Conservation (phyloP, 2,329 filamentous ascomycete genomes). For the Pestalotiopsis sp. region DNA sequence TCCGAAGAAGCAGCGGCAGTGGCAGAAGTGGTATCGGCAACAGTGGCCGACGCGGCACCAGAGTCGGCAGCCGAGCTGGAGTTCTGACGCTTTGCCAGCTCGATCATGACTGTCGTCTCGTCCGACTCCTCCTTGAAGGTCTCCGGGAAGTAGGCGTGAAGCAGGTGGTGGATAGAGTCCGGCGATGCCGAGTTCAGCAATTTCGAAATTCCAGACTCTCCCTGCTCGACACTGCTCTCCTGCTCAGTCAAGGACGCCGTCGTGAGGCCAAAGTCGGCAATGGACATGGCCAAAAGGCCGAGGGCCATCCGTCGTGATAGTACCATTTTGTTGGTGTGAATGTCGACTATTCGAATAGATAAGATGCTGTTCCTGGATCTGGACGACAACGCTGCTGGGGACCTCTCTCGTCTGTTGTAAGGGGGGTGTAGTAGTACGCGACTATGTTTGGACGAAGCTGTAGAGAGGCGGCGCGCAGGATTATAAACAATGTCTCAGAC, state of each 20-base stretch:
- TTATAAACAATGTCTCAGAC: slow-evolving; percentile 6
- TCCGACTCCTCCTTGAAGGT: slow-evolving; percentile 72
- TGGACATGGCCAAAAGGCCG: slow-evolving; percentile 30
- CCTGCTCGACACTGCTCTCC: slow-evolving; percentile 21
- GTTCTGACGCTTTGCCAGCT: slow-evolving; percentile 64
- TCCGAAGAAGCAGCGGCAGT: slow-evolving; percentile 6
- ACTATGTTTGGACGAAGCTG: background rate
- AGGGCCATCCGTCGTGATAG: slow-evolving; percentile 39
- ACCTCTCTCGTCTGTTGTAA: slow-evolving; percentile 6
- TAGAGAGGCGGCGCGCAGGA: background rate
- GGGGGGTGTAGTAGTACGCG: background rate
- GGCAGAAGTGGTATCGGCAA: slow-evolving; percentile 4
- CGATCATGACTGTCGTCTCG: slow-evolving; percentile 67
- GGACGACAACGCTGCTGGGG: background rate
- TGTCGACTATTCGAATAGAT: background rate
- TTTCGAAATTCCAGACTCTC: slow-evolving; percentile 49
- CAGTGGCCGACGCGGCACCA: slow-evolving; percentile 17
- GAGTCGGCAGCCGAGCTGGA: slow-evolving; percentile 31
- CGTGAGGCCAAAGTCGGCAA: slow-evolving; percentile 38
- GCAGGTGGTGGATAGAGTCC: slow-evolving; percentile 65
- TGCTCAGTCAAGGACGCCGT: slow-evolving; percentile 28
- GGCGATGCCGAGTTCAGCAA: slow-evolving; percentile 59
- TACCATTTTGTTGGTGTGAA: slow-evolving; percentile 35
- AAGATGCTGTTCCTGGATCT: background rate
- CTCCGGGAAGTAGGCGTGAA: slow-evolving; percentile 64